Base-by-base conservation (phyloP, 208 protist genomes). In the Herpetomonas tarakana region DNA sequence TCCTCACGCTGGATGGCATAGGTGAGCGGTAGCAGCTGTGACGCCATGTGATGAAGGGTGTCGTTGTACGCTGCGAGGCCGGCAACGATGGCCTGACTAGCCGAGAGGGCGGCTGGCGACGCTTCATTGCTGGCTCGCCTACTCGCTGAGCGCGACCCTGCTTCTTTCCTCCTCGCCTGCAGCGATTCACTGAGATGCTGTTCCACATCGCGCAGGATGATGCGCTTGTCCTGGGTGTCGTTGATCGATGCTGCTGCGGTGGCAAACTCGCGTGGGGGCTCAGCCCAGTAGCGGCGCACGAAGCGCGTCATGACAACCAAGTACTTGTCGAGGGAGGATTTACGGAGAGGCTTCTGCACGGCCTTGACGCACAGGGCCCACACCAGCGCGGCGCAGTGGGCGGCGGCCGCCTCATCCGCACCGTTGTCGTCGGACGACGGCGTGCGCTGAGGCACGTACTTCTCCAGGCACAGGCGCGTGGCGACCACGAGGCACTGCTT, bases 261-360 rank as follows among this genome's bases (percentile, higher is more conserved):
- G 25, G 6, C 9, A 25, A 49, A 49, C 4, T 4, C 44, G 19
- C 11, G 19, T 22, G 39, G 25, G 1, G 57, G 38, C 3, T 59
- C 16, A 11, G 45, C 52, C 12, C 51, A 29, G 44, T 65, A 14
- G n/a, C 70, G 70, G 49, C 60, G 58, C 21, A 64, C 52, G 52
- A 63, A 84, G 19, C 60, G 51, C 9, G 73, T 51, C 31, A 88
- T 68, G 2, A 62, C 30, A 0, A 24, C 46, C 21, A 88, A 12
- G 62, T 77, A 74, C 47, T 74, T 76, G 53, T 80, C 74, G 0
- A 80, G n/a, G 0, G 65, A 63, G 1, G 52, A 51, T 12, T 53
- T 29, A 11, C 59, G 58, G 39, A 74, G 49, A 0, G 73, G 63
- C 22, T 26, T 55, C 18, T 52, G 19, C 0, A 68, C 27, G n/a